phyloP scores from a whole-genome alignment of 495 filamentous ascomycete species.

The Aspergillus sparsus region DNA sequence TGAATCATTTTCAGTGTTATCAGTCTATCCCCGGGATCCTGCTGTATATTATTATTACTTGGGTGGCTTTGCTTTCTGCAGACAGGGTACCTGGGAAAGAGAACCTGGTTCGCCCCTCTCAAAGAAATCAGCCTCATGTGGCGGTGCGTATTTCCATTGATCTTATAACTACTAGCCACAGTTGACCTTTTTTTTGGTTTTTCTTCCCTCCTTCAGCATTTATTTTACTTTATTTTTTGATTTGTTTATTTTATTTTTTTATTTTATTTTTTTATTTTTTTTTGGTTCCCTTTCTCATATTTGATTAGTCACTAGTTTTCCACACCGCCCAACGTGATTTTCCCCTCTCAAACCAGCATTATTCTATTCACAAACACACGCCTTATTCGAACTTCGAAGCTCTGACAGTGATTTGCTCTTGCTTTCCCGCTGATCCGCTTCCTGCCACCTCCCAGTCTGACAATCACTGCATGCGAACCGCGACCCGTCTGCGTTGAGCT shows the following conservation, averaged over 20 bases:
- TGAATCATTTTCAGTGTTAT: slow-evolving; percentile 26
- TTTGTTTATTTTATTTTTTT: not conserved
- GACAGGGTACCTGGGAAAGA: slow-evolving; percentile 24
- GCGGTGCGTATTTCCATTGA: slow-evolving; percentile 18
- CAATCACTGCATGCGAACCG: slow-evolving; percentile 28
- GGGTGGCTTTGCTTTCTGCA: slow-evolving; percentile 26
- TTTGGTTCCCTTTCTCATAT: not conserved
- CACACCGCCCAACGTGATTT: slow-evolving; percentile 19
- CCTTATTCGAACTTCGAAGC: slow-evolving; percentile 18
- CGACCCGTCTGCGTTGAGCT: slow-evolving; percentile 26
- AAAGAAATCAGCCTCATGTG: slow-evolving; percentile 26
- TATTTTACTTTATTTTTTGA: not conserved
- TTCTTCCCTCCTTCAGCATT: not conserved
- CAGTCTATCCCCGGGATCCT: slow-evolving; percentile 3
- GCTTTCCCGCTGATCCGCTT: slow-evolving; percentile 32
- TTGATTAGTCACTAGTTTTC: slow-evolving; percentile 18
- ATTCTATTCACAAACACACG: slow-evolving; percentile 4
- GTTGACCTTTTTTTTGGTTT: not conserved
- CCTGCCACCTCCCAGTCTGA: slow-evolving; percentile 28
- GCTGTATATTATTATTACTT: not conserved
- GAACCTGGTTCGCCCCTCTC: slow-evolving; percentile 9
- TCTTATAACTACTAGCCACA: slow-evolving; percentile 20
- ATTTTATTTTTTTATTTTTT: slow-evolving; percentile 5
- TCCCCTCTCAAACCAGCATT: slow-evolving; percentile 18
- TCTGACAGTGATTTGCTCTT: slow-evolving; percentile 29